These are phyloP conservation scores for Beauveria bassiana DNA, from an alignment of 2,329 filamentous ascomycete species.

Conservation along the genomic window DNA sequence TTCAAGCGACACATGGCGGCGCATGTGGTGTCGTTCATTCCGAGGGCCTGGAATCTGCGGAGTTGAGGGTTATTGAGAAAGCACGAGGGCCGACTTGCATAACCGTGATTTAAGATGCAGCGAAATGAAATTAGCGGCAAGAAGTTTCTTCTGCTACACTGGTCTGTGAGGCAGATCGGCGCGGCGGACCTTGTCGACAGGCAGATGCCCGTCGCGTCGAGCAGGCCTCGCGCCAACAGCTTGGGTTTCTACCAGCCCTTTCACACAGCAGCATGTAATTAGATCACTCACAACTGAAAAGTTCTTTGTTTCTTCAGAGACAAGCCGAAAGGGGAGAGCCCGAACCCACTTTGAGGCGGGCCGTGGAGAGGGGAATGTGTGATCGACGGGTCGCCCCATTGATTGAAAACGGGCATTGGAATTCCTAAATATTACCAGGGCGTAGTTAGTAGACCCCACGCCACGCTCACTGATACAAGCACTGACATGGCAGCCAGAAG, in stretches of 20 bases:
- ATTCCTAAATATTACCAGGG: no score
- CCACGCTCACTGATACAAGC: background rate
- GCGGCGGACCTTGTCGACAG: background rate
- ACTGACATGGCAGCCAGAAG: constrained; percentile 2
- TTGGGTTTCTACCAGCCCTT: constrained; percentile 2
- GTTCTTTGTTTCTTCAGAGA: background rate
- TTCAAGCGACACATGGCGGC: constrained; percentile 3
- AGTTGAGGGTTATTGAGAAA: background rate
- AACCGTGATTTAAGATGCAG: background rate
- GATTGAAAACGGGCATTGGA: background rate
- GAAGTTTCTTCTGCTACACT: background rate
- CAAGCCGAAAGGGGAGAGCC: background rate
- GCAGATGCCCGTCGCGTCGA: background rate
- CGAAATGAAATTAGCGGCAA: background rate
- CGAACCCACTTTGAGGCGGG: background rate
- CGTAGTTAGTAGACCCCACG: background rate
- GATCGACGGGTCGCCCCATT: background rate
- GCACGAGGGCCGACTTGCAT: background rate
- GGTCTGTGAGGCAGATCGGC: background rate
- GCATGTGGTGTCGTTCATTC: constrained; percentile 7
- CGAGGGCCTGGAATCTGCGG: constrained; percentile 4
- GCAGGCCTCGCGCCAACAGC: constrained; percentile 4
- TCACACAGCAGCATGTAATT: background rate
- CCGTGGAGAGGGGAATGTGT: background rate
- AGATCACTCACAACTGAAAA: background rate